These are phyloP conservation scores for Carex parvula DNA, from an alignment of 176 grass and related monocot genomes.

Conservation along the genomic window DNA sequence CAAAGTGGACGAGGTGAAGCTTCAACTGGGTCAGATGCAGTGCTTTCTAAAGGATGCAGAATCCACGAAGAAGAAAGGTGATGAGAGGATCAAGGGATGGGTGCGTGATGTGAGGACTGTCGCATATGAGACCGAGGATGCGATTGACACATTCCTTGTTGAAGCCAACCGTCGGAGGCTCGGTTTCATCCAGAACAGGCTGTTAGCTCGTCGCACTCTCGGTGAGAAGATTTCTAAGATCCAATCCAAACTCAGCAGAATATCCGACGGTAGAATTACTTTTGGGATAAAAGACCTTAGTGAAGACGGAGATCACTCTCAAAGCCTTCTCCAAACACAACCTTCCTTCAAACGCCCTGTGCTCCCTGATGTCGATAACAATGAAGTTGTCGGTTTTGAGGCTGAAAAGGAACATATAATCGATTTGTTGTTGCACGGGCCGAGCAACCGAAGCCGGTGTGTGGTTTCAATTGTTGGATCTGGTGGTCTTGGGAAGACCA, in stretches of 20 bases:
- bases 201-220: too few relatives aligned
- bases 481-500: slow-evolving; percentile 25
- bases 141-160: slow-evolving; percentile 19
- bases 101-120: slow-evolving; percentile 14
- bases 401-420: neutral
- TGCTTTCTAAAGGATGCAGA: slow-evolving; percentile 22
- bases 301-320: neutral
- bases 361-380: neutral
- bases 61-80: neutral
- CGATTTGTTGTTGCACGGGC: neutral
- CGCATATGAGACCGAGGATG: slow-evolving; percentile 26
- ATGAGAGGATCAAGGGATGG: slow-evolving; percentile 6
- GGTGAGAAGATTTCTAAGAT: too few relatives aligned
- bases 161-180: neutral
- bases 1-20: neutral
- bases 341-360: neutral
- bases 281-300: neutral
- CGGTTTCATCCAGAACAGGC: too few relatives aligned
- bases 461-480: slow-evolving; percentile 17
- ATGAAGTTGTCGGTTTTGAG: neutral
- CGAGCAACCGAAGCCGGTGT: neutral
- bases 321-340: neutral
- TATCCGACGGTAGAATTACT: too few relatives aligned
- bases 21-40: neutral
- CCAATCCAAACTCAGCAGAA: too few relatives aligned